These are phyloP conservation scores for Beta macrorhiza DNA, from an alignment of 179 eudicot genomes.

Conservation along the genomic window DNA sequence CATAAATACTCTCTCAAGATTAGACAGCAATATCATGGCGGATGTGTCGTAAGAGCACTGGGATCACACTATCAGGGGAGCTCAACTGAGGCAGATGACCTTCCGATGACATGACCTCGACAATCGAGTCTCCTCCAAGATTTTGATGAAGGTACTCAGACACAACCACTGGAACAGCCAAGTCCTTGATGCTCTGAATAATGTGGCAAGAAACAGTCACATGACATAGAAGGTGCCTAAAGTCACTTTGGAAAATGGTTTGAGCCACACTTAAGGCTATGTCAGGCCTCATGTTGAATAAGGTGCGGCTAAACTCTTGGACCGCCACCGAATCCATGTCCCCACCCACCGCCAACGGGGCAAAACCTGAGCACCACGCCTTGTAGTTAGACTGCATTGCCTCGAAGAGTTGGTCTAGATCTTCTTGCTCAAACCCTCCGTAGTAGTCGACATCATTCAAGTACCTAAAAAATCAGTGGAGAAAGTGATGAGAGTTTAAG, in stretches of 20 bases:
- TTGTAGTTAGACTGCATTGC: slow-evolving; percentile 78
- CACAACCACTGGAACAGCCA: slow-evolving; percentile 87
- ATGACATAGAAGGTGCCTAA: slow-evolving; percentile 51
- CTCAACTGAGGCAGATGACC: slow-evolving; percentile 93
- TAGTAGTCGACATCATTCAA: slow-evolving; percentile 78
- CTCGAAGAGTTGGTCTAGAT: slow-evolving; percentile 63
- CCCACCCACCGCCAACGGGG: slow-evolving; percentile 77
- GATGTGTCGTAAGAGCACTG: slow-evolving; percentile 73
- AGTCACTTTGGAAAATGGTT: slow-evolving; percentile 69
- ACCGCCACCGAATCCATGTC: slow-evolving; percentile 92
- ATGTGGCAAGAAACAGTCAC: slow-evolving; percentile 77
- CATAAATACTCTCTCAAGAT: not conserved
- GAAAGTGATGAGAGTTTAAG: not conserved
- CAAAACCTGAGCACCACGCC: slow-evolving; percentile 81
- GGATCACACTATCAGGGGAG: slow-evolving; percentile 73
- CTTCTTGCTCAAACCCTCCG: slow-evolving; percentile 87
- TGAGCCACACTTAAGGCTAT: slow-evolving; percentile 70
- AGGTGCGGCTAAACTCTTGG: slow-evolving; percentile 80
- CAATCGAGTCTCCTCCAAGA: slow-evolving; percentile 70
- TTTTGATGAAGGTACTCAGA: slow-evolving; percentile 84
- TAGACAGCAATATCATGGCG: slow-evolving; percentile 50
- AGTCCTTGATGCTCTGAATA: slow-evolving; percentile 77
- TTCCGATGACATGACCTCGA: slow-evolving; percentile 82
- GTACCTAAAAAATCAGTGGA: slow-evolving; percentile 38
- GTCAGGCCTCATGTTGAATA: slow-evolving; percentile 94